Base-by-base conservation (phyloP, 257 asterid genomes). In the Solanum sitiens region DNA sequence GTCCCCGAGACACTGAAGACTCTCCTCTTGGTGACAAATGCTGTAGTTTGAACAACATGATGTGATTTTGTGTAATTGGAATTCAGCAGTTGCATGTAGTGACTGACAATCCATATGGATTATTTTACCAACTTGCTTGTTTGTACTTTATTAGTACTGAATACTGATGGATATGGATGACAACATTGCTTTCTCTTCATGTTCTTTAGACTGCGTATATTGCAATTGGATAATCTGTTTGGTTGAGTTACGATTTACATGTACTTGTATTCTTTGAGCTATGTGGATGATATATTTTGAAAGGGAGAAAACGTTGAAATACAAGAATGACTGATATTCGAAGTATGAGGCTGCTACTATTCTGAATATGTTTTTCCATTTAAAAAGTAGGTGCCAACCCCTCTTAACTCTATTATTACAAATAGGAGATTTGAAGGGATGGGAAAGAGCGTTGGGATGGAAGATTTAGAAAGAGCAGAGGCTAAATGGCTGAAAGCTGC, bases 381-480 rank as follows among this genome's bases (percentile, higher is more conserved):
- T 33, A 8, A 18, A 8, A 72, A 9, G 45, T 33, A 72, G 23
- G 15, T 72, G 18, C 80, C 42, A 33, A 18, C n/a, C 15, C 45
- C 25, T 33, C 45, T 33, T 8, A 33, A n/a, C 79, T 68, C 39
- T 68, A 68, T 68, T 71, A 33, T 33, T 1, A 47, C 59, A 21
- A 16, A 63, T 0, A 2, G 83, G 83, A 37, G 32, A 21, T 75
- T 35, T 75, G 27, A 39, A 74, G 82, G 50, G 82, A 91, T 82
- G 92, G 68, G 53, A 94, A 91, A 90, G 95, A 92, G 88, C 90
- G 89, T 96, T 70, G 92, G 93, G 59, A 91, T 92, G 72, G 92
- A 93, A 50, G 96, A 94, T 84, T 86, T 96, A 87, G 90, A 94
- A 39, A 80, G 87, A 88, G 91, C 93, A 63, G 99, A 92, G 83